These are phyloP conservation scores for Ploettnerulaceae sp. DNA, from an alignment of 2,329 filamentous ascomycete genomes.

Conservation along the genomic window DNA sequence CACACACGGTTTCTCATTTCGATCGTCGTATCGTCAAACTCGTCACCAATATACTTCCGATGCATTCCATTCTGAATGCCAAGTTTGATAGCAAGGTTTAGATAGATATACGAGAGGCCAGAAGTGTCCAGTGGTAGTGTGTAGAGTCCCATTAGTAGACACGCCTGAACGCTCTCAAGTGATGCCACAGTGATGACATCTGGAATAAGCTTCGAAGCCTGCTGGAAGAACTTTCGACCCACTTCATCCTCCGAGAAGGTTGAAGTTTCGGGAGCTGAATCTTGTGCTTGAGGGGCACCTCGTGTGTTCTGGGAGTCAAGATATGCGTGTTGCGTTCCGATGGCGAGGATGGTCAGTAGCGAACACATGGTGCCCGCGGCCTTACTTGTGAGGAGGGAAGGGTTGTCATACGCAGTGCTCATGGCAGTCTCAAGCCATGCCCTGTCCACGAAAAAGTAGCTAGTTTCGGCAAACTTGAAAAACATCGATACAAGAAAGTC, in stretches of 20 bases:
- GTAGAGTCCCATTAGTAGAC: background rate
- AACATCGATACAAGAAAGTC: background rate
- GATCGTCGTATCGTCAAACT: background rate
- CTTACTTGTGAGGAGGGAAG: background rate
- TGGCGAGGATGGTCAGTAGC: background rate
- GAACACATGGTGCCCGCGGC: background rate
- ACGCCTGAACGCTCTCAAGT: conserved; percentile 2
- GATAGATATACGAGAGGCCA: background rate
- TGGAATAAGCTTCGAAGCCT: background rate
- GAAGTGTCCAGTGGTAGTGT: background rate
- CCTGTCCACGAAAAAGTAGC: background rate
- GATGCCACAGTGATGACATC: conserved; percentile 1
- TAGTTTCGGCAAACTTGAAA: conserved; percentile 1
- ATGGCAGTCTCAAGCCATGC: background rate
- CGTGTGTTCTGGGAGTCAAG: background rate
- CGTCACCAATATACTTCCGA: background rate
- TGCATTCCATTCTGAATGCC: conserved; percentile 4
- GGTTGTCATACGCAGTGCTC: background rate
- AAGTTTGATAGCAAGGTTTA: background rate
- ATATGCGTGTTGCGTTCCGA: background rate
- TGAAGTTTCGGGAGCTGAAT: too few relatives aligned
- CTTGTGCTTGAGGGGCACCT: background rate
- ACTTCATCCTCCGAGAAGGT: conserved; percentile 1
- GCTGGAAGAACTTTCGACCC: background rate
- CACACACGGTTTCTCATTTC: background rate